Evolutionary conservation across 2,329 filamentous ascomycete genomes (phyloP), one percentile per base, ranked within the genome.

Genomic region (Trichoderma cornu-damae): DNA sequence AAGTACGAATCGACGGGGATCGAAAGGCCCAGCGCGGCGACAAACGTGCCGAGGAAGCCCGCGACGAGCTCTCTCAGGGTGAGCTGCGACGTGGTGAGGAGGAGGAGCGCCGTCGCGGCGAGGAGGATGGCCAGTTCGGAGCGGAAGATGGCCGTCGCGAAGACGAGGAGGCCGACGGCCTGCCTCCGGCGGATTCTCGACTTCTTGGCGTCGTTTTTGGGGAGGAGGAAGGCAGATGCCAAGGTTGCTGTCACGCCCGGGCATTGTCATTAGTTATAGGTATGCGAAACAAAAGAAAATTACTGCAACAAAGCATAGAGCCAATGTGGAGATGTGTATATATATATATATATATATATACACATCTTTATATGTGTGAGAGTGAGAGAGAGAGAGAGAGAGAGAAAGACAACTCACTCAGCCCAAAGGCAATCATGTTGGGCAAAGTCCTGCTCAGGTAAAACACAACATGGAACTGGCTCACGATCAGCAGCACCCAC

Each of bases 381-480:
- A n/a, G 6, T 22, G 5, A 24, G 37, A 1, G 16, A 28, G 47
- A 16, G 12, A 24, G 3, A 8, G 35, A 38, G 28, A 4, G 14
- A 22, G 14, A 24, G 34, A n/a, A 11, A 9, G 6, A 6, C 24
- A 34, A 79, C 86, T 72, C 77, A 93, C 87, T 90, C 59, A 96
- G 75, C 8, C 85, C 83, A 75, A 97, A 94, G 18, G 94, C 92
- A 73, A 96, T 96, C 88, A 95, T 96, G 70, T 99, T 99, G 2
- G 94, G 94, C 62, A 99, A 75, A 2, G 91, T 94, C 60, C 94
- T 81, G 14, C 91, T 94, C 12, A 92, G 87, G 75, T 99, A 99
- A 73, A 90, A 99, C 61, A 94, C 80, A 60, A 96, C 75, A 73
- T 99, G 94, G 68, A 99, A 99, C 72, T 97, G 93, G 70, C 85